Evolutionary conservation across 495 filamentous ascomycete genomes (phyloP).

Genomic region (Tetracladium marchalianum): DNA sequence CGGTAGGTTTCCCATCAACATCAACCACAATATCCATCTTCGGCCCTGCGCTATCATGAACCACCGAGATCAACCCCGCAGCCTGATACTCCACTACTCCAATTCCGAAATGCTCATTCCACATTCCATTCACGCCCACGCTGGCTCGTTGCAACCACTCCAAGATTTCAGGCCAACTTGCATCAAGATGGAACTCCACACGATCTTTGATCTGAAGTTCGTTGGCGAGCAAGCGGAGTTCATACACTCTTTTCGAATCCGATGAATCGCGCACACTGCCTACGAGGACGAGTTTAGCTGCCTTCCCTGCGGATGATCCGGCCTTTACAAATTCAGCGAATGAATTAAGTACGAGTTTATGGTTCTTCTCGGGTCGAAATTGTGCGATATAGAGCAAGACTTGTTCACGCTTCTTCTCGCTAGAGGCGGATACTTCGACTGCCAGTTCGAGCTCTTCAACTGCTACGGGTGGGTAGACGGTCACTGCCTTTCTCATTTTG

Average conservation of each 20-base stretch:
- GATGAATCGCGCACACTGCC: conserved; percentile 77
- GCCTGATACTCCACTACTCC: conserved; percentile 98
- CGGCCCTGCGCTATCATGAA: conserved; percentile 85
- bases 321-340: conserved; percentile 60
- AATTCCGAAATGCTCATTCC: conserved; percentile 99
- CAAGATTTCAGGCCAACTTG: conserved; percentile 76
- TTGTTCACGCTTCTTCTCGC: conserved; percentile 55
- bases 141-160: conserved; percentile 62
- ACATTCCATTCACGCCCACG: conserved; percentile 94
- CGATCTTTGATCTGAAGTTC: conserved; percentile 75
- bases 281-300: conserved; percentile 66
- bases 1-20: conserved; percentile 64
- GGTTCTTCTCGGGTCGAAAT: conserved; percentile 96
- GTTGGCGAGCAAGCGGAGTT: conserved; percentile 78
- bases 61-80: conserved; percentile 81
- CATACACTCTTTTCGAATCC: conserved; percentile 83
- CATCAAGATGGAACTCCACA: conserved; percentile 82
- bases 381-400: conserved; percentile 87
- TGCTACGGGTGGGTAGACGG: conserved; percentile 83
- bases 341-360: conserved; percentile 69
- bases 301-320: conserved; percentile 30
- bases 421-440: conserved; percentile 56
- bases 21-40: conserved; percentile 85
- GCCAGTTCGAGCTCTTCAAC: conserved; percentile 68
- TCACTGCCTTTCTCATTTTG: conserved; percentile 35